Base-by-base conservation (phyloP, 352 stramenopile genomes). In the Phytopythium chamaehyphon region DNA sequence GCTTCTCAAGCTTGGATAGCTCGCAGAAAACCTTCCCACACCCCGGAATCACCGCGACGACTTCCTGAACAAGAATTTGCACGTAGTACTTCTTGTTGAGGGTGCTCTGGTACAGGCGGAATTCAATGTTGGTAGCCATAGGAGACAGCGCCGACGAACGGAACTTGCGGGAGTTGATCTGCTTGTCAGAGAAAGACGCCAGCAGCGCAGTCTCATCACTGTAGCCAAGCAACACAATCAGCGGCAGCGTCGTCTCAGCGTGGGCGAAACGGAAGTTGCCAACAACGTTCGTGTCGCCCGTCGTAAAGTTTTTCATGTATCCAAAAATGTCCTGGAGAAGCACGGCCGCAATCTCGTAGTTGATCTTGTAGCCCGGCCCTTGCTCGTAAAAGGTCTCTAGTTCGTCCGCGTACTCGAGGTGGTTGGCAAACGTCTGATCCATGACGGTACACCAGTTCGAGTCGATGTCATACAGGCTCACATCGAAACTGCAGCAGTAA, bases 41-140 rank as follows among this genome's bases (percentile, higher is more conserved):
- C 11, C 76, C 73, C 1, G 71, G 66, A 11, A 85, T 38, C 33
- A 44, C 62, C 10, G 46, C 68, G 10, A 64, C 49, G 22, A 70
- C 56, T 39, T 83, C 72, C 50, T 83, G 73, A 33, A 80, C 72
- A 48, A 73, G 62, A 40, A 83, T 64, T 26, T 74, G 73, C 18
- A 83, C 66, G 47, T 78, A 77, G 61, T 65, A 73, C 43, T 66
- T 69, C 7, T 62, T 44, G 51, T 80, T 60, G 16, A 58, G 66
- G 33, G 64, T 68, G 40, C 59, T 40, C 23, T 64, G 55, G 58
- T 72, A 86, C 35, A 92, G 45, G 3, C 77, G 75, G 55, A 93
- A 89, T 45, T 84, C 77, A 33, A 92, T 65, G 60, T 92, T 90
- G 16, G 74, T 73, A 3, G 65, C 76, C n/a, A 88, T 88, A 4